Evolutionary conservation across 192 early-diverging fungal genomes (phyloP).

Genomic region (Coemansia sp.): DNA sequence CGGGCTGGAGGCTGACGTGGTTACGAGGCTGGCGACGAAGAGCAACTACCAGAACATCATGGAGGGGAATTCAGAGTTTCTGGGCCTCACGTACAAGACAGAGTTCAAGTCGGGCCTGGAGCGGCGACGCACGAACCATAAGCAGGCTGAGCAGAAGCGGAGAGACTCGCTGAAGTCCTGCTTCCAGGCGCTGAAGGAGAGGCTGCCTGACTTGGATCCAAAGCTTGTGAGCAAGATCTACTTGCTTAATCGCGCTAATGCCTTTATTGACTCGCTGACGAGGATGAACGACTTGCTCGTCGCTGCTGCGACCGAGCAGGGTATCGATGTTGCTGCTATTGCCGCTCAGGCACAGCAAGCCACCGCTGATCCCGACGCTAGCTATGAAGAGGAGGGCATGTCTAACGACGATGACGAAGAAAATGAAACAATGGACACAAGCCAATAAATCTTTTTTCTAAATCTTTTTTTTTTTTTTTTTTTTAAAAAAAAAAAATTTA

Average conservation of each 20-base stretch:
- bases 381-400: background rate
- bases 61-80: slow-evolving; percentile 79
- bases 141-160: slow-evolving; percentile 94
- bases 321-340: slow-evolving; percentile 27
- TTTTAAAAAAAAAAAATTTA: background rate
- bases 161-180: slow-evolving; percentile 88
- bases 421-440: background rate
- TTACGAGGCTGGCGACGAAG: slow-evolving; percentile 57
- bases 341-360: slow-evolving; percentile 39
- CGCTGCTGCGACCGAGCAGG: slow-evolving; percentile 12
- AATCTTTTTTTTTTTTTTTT: background rate
- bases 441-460: background rate
- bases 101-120: slow-evolving; percentile 80
- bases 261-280: slow-evolving; percentile 56
- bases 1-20: slow-evolving; percentile 49
- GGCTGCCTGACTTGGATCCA: slow-evolving; percentile 71
- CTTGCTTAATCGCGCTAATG: slow-evolving; percentile 67
- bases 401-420: background rate
- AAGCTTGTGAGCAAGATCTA: slow-evolving; percentile 88
- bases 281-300: slow-evolving; percentile 18
- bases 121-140: slow-evolving; percentile 83
- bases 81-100: slow-evolving; percentile 72
- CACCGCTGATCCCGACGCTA: slow-evolving; percentile 10
- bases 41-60: slow-evolving; percentile 87
- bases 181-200: slow-evolving; percentile 74